phyloP scores from a whole-genome alignment of 2,329 filamentous ascomycete species.

The Calonectria montana region DNA sequence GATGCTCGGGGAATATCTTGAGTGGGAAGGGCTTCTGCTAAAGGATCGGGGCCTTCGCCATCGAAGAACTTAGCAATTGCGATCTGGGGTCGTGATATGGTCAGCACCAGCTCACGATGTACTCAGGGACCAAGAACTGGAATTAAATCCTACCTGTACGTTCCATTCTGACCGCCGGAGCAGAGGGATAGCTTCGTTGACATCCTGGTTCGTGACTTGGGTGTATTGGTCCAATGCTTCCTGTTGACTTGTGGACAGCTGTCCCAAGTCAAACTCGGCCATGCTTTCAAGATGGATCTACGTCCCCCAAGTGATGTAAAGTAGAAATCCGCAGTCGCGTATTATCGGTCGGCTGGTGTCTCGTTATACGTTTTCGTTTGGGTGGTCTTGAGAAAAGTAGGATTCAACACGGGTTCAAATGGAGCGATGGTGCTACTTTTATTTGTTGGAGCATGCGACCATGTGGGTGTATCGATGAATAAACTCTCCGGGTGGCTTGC shows the following conservation, averaged over 20 bases:
- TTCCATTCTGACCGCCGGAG: conserved; percentile 95
- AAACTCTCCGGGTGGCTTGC: neutral
- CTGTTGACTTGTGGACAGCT: conserved; percentile 83
- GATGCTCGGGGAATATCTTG: conserved; percentile 72
- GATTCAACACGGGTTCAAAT: neutral
- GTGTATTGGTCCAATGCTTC: conserved; percentile 89
- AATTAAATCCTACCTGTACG: conserved; percentile 73
- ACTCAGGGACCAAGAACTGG: no score
- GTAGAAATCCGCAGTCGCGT: neutral
- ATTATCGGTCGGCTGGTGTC: neutral
- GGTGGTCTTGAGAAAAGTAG: neutral
- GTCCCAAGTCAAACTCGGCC: conserved; percentile 66
- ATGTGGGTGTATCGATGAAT: neutral
- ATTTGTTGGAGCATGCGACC: neutral
- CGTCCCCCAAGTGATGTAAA: neutral
- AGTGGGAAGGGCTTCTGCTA: conserved; percentile 79
- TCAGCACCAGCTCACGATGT: conserved; percentile 3
- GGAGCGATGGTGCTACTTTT: conserved; percentile 6
- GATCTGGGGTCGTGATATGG: conserved; percentile 61
- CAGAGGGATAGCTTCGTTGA: conserved; percentile 80
- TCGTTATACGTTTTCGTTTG: neutral
- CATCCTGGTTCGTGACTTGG: conserved; percentile 86
- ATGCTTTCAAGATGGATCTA: conserved; percentile 36
- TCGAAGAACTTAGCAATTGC: conserved; percentile 98
- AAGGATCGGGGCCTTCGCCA: conserved; percentile 85